These are phyloP conservation scores for Kuraishia ogatae DNA, from an alignment of 805 yeast genomes.

Conservation along the genomic window DNA sequence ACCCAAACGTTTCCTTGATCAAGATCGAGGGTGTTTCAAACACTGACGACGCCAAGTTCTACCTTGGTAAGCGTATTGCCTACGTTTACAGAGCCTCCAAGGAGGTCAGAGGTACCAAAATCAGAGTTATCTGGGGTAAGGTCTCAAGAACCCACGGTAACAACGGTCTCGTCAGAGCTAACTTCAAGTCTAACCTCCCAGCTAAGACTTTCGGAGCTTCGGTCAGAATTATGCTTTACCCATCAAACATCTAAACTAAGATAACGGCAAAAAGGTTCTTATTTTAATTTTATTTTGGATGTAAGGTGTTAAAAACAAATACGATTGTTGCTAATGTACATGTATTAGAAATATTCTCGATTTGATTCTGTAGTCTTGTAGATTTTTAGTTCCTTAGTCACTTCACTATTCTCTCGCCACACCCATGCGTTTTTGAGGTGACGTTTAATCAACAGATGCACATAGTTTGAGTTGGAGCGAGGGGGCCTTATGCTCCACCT, in stretches of 20 bases:
- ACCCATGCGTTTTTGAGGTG: no score
- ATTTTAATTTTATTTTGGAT: background rate
- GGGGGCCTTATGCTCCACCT: no score
- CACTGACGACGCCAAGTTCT: conserved; percentile 95
- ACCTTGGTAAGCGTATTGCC: conserved; percentile 99
- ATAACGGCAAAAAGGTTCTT: background rate
- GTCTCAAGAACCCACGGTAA: conserved; percentile 98
- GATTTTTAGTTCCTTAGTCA: background rate
- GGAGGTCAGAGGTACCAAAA: conserved; percentile 97
- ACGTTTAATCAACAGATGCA: no score
- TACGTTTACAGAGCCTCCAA: conserved; percentile 98
- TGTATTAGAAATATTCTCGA: background rate
- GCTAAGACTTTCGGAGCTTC: conserved; percentile 99
- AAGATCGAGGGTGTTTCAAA: conserved; percentile 93
- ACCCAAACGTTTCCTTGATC: conserved; percentile 96
- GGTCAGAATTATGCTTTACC: conserved; percentile 99
- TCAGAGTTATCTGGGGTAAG: conserved; percentile 99
- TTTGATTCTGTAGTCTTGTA: background rate
- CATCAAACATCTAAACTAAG: conserved; percentile 90
- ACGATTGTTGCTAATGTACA: background rate
- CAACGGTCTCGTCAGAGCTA: conserved; percentile 97
- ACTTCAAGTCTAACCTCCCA: conserved; percentile 98
- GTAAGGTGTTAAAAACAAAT: background rate
- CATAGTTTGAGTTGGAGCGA: no score
- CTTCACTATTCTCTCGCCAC: no score